Conservation (phyloP, 2,329 filamentous ascomycete species). For the Colletotrichum musae region DNA sequence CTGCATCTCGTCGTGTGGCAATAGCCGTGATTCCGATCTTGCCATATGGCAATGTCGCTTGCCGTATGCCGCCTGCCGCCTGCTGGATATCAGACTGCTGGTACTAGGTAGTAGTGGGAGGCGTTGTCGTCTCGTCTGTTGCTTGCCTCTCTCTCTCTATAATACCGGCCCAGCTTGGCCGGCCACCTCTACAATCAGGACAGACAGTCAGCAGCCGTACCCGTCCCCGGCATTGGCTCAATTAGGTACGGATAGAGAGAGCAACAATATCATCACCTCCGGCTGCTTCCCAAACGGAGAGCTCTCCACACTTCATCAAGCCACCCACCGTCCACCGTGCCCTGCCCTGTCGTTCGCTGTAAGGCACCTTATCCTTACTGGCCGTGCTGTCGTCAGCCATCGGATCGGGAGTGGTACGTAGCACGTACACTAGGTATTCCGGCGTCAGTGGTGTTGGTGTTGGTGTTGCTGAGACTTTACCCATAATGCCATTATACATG, state of each 20-base stretch:
- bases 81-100: constrained; percentile 8
- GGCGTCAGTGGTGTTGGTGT: constrained; percentile 6
- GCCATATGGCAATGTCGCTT: constrained; percentile 12
- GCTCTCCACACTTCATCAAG: constrained; percentile 14
- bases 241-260: too few species aligned
- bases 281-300: not conserved
- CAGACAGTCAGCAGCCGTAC: too few species aligned
- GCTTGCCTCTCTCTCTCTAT: not conserved
- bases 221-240: too few species aligned
- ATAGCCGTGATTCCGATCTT: constrained; percentile 10
- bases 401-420: constrained; percentile 13
- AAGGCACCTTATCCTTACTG: constrained; percentile 24
- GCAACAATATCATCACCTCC: not conserved
- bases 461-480: not conserved
- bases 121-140: not conserved
- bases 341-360: not conserved
- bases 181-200: too few species aligned
- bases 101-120: not conserved
- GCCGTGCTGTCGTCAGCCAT: constrained; percentile 9
- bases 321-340: constrained; percentile 13
- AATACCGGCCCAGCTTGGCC: too few species aligned
- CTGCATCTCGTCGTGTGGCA: not conserved
- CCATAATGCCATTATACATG: too few species aligned
- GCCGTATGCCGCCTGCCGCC: constrained; percentile 22
- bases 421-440: not conserved